A percentile compares a stretch with the other conserved stretches of the same genome.
Evolutionary conservation across 2,329 filamentous ascomycete species (phyloP).

Genomic region (Alternaria ventricosa): DNA sequence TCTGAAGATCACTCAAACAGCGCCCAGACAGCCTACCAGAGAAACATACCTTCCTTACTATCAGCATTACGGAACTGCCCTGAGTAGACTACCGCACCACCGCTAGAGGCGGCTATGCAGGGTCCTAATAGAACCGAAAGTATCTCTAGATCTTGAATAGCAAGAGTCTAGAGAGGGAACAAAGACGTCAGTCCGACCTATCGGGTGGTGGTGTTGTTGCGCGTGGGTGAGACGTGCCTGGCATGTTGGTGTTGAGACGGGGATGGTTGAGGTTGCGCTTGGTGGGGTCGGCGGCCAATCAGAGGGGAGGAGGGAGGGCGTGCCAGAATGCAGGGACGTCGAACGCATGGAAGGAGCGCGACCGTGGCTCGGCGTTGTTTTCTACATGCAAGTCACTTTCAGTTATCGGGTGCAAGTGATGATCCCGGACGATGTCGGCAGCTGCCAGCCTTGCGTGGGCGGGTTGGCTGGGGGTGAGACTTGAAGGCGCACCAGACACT

Average conservation of each 20-base stretch:
- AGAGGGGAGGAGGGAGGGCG: constrained; percentile 26
- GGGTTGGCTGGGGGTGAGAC: not conserved
- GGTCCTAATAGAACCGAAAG: constrained; percentile 35
- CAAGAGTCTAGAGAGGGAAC: constrained; percentile 7
- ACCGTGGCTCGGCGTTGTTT: constrained; percentile 4
- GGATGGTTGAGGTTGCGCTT: constrained; percentile 27
- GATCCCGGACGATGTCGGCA: constrained; percentile 25
- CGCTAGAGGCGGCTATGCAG: constrained; percentile 44
- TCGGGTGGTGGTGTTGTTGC: constrained; percentile 33
- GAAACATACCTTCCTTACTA: constrained; percentile 21
- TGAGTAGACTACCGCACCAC: constrained; percentile 22
- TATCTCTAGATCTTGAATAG: constrained; percentile 30
- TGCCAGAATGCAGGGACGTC: constrained; percentile 40
- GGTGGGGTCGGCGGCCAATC: constrained; percentile 35
- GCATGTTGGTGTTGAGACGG: constrained; percentile 41
- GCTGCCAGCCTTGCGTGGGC: not conserved
- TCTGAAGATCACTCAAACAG: constrained; percentile 27
- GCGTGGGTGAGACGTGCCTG: constrained; percentile 38
- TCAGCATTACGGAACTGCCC: constrained; percentile 14
- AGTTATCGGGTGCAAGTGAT: not conserved
- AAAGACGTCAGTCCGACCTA: constrained; percentile 30
- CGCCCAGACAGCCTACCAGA: constrained; percentile 16
- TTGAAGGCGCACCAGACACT: not conserved
- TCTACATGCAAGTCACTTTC: constrained; percentile 3
- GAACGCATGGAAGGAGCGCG: constrained; percentile 8